Base-by-base conservation (phyloP, 345 rosid genomes). In the Garcia nutans region DNA sequence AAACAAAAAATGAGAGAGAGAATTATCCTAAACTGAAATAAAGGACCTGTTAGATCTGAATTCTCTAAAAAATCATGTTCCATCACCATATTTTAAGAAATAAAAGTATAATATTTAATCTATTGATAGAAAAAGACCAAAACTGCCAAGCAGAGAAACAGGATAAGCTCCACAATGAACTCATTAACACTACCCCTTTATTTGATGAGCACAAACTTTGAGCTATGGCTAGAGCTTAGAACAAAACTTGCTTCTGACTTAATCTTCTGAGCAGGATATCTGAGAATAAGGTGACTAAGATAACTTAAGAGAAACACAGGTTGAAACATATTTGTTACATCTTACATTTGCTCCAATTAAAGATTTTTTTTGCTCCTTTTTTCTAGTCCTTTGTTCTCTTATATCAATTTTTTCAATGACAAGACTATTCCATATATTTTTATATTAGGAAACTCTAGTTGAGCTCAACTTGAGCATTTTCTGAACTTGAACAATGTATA, bases 1-100 rank as follows among this genome's bases (percentile, higher is more conserved):
- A 31, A 26, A 50, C 0, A 22, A 52, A 73, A 52, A 20, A 76
- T 62, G 41, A 72, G 37, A 64, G 71, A 68, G 26, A 49, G n/a
- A 57, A 55, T 17, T 50, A 71, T 26, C 42, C 28, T 28, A 3
- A 61, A 74, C n/a, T 60, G 71, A 73, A 52, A 13, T 60, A 17
- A 33, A 63, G 50, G 45, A 33, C 31, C 50, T 67, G 50, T 13
- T 37, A 57, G 0, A 58, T n/a, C 6, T 22, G 28, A 4, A 26
- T 42, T 45, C 49, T 9, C 28, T 42, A 17, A 22, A 2, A 12
- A 19, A 20, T n/a, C 59, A 3, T 7, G 64, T 44, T 20, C 41
- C 66, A 58, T 72, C 49, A 57, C 37, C 57, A 69, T 28, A 3
- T 62, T 26, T 62, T 16, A 15, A 54, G 16, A 54, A 54, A 26